A percentile compares a stretch with the other conserved stretches of the same genome.
These are phyloP conservation scores for Candida maris DNA, from an alignment of 805 yeast genomes.

Conservation along the genomic window DNA sequence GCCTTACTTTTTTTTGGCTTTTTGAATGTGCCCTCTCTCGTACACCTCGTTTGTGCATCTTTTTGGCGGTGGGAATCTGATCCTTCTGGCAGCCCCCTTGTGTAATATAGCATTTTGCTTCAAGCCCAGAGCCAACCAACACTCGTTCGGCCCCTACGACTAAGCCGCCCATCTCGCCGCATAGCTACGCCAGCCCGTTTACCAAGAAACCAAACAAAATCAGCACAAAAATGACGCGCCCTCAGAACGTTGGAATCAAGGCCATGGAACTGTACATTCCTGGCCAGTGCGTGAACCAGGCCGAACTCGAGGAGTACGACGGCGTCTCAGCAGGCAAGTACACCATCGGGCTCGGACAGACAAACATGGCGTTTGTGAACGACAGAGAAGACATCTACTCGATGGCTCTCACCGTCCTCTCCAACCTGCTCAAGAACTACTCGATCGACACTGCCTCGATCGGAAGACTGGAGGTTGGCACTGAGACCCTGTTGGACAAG, in stretches of 20 bases:
- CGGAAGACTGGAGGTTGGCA: conserved; percentile 97
- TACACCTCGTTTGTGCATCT: too few relatives aligned
- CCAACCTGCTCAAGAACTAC: conserved; percentile 74
- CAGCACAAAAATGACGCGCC: conserved; percentile 43
- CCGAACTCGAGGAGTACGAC: conserved; percentile 80
- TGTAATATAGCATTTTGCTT: too few relatives aligned
- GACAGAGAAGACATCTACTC: conserved; percentile 98
- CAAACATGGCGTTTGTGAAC: conserved; percentile 95
- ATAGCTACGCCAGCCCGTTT: too few relatives aligned
- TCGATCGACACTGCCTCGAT: conserved; percentile 73
- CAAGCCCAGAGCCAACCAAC: too few relatives aligned
- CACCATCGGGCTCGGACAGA: conserved; percentile 98
- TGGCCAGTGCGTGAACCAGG: conserved; percentile 76
- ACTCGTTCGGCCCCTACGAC: too few relatives aligned
- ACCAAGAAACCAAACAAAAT: too few relatives aligned
- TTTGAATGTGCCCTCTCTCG: too few relatives aligned
- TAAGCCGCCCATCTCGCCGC: too few relatives aligned
- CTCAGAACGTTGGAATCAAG: conserved; percentile 92
- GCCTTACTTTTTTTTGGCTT: too few relatives aligned
- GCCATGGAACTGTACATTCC: conserved; percentile 94
- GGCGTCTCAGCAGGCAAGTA: conserved; percentile 91
- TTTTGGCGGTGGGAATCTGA: too few relatives aligned
- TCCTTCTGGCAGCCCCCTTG: too few relatives aligned
- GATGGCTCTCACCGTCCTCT: conserved; percentile 82
- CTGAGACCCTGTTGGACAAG: conserved; percentile 94